These are phyloP conservation scores for Debaryomyces coudertii DNA, from an alignment of 1,139 yeast genomes.

Conservation along the genomic window DNA sequence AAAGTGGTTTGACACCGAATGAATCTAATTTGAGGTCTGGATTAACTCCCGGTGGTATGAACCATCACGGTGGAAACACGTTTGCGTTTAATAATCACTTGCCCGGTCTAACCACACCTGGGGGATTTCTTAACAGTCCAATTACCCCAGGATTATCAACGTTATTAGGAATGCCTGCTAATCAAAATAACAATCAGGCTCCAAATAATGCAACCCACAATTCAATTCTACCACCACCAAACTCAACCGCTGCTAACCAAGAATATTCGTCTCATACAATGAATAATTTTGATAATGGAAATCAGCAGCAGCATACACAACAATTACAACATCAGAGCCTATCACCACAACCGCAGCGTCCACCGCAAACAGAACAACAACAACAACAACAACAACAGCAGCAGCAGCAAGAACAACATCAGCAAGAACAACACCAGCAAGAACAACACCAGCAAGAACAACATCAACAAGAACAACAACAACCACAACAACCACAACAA, in stretches of 20 bases:
- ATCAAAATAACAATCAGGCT: constrained; percentile 1
- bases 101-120: constrained; percentile 51
- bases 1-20: constrained; percentile 71
- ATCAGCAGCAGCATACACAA: background rate
- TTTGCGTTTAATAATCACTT: constrained; percentile 39
- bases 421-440: constrained; percentile 8
- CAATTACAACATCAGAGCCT: background rate
- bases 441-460: constrained; percentile 9
- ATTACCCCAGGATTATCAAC: constrained; percentile 53
- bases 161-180: constrained; percentile 32
- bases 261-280: background rate
- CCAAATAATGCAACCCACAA: background rate
- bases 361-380: constrained; percentile 15
- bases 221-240: constrained; percentile 9
- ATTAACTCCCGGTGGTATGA: constrained; percentile 50
- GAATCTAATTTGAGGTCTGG: constrained; percentile 70
- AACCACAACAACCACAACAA: constrained; percentile 16
- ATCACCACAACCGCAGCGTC: background rate
- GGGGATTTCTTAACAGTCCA: constrained; percentile 43
- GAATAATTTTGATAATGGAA: constrained; percentile 1
- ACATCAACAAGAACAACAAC: background rate
- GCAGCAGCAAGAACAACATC: constrained; percentile 28
- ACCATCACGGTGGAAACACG: constrained; percentile 22
- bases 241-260: background rate
- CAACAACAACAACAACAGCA: constrained; percentile 21